phyloP scores from a whole-genome alignment of 208 protist genomes.

The Ichthyophonus hoferi region DNA sequence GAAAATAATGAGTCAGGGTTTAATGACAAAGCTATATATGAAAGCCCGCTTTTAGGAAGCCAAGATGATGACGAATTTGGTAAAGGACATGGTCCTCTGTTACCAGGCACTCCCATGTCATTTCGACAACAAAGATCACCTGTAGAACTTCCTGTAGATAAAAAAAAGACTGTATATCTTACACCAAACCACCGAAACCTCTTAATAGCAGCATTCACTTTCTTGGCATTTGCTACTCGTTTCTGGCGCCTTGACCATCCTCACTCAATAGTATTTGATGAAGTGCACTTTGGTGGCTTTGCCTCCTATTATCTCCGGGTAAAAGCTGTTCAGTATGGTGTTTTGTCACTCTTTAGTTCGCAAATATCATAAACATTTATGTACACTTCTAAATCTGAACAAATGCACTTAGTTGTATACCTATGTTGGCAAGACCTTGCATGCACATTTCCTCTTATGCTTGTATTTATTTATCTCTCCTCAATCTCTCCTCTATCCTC shows the following conservation, averaged over 20 bases:
- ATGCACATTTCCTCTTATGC: no score
- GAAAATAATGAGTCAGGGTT: no score
- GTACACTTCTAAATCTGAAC: no score
- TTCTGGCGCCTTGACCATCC: conserved; percentile 24
- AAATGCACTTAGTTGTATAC: no score
- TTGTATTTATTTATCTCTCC: no score
- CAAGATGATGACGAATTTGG: not conserved
- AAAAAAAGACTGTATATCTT: not conserved
- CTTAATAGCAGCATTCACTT: not conserved
- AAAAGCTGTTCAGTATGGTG: no score
- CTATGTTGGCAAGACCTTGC: no score
- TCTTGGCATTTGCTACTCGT: conserved; percentile 2
- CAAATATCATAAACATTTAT: no score
- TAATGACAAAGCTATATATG: no score
- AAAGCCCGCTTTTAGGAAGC: no score
- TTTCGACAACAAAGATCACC: not conserved
- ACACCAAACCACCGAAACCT: not conserved
- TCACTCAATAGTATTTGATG: conserved; percentile 27
- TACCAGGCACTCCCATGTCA: not conserved
- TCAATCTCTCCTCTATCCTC: no score
- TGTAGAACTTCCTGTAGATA: not conserved
- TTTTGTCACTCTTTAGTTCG: no score
- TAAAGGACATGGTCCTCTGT: not conserved
- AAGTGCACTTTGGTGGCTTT: conserved; percentile 54
- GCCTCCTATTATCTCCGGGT: conserved; percentile 38